Evolutionary conservation across 2,329 filamentous ascomycete species (phyloP).

Genomic region (Phoma sp.): DNA sequence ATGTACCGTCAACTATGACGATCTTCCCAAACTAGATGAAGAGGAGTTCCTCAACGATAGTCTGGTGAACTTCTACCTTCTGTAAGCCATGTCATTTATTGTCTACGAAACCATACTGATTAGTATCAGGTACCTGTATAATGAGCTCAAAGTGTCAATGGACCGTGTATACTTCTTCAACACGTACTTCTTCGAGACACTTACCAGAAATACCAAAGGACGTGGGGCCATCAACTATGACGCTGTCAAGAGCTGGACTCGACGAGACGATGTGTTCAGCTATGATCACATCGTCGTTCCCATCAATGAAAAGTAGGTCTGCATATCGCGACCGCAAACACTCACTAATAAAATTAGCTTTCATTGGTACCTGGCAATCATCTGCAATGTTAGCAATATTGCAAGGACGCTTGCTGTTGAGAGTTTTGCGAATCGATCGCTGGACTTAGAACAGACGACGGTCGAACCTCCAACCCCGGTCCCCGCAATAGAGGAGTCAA

Average conservation of each 20-base stretch:
- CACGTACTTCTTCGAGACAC: constrained; percentile 84
- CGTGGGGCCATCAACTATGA: constrained; percentile 75
- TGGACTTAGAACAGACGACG: neutral
- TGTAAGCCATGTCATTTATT: constrained; percentile 41
- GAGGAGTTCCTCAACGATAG: constrained; percentile 92
- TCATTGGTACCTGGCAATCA: constrained; percentile 96
- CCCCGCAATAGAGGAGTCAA: neutral
- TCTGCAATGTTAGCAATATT: constrained; percentile 83
- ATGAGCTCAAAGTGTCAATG: constrained; percentile 53
- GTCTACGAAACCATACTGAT: neutral
- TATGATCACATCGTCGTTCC: constrained; percentile 92
- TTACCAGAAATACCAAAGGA: constrained; percentile 63
- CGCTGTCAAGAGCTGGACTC: constrained; percentile 85
- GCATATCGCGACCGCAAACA: neutral
- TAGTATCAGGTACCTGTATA: constrained; percentile 31
- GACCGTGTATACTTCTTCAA: constrained; percentile 85
- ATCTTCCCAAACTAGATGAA: constrained; percentile 79
- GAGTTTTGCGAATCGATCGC: constrained; percentile 11
- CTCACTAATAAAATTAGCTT: constrained; percentile 15
- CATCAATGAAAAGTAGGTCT: constrained; percentile 72
- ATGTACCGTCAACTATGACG: constrained; percentile 65
- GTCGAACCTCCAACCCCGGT: neutral
- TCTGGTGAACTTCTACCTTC: constrained; percentile 85
- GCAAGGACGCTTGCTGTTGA: constrained; percentile 36
- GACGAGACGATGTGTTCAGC: constrained; percentile 79